phyloP scores from a whole-genome alignment of 148 eudicot species.

The Fagopyrum homotropicum region DNA sequence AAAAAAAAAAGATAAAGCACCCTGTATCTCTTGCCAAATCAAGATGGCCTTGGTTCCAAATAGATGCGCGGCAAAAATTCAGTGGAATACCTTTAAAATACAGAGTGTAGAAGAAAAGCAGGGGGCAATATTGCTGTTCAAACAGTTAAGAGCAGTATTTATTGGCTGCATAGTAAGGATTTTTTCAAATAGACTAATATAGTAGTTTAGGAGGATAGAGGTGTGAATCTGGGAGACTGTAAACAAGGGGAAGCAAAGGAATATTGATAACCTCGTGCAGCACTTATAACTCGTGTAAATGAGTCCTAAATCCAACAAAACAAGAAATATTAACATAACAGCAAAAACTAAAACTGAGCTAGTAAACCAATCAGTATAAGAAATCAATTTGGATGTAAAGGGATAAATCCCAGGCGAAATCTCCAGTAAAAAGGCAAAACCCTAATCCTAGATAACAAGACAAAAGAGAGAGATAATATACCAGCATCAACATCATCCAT shows the following conservation, averaged over 20 bases:
- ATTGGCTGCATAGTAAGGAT: background rate
- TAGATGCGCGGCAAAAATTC: background rate
- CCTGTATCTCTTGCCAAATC: background rate
- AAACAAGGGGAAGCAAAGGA: background rate
- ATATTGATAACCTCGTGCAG: background rate
- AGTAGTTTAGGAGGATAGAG: background rate
- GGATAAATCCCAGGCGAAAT: background rate
- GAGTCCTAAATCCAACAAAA: background rate
- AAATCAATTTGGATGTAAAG: background rate
- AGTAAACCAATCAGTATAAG: background rate
- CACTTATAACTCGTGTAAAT: background rate
- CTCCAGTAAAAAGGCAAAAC: background rate
- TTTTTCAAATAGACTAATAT: background rate
- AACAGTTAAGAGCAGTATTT: background rate
- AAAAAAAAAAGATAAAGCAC: background rate
- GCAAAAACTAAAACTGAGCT: background rate
- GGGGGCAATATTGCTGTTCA: background rate
- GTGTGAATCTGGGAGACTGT: background rate
- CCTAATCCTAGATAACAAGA: background rate
- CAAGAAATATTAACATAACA: background rate
- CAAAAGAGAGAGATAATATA: slow-evolving; percentile 14
- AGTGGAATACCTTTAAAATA: background rate
- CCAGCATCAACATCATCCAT: slow-evolving; percentile 86
- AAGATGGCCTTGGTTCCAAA: background rate
- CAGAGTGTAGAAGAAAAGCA: background rate